phyloP scores from a whole-genome alignment of 75 land plant genomes.

The Selaginella tamariscina region DNA sequence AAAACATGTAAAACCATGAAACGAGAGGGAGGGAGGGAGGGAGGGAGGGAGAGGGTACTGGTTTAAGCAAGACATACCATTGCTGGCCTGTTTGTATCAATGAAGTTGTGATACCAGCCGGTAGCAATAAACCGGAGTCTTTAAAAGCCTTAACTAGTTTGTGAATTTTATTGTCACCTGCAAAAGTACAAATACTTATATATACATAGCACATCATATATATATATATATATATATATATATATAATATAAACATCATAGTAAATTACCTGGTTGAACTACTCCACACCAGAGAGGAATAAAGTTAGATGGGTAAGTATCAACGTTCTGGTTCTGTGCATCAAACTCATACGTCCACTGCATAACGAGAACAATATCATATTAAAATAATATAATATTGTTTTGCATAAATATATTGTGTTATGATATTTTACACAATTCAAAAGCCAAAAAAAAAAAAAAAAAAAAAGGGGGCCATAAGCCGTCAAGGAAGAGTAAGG shows the following conservation, averaged over 20 bases:
- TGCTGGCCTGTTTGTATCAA: constrained; percentile 66
- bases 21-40: too few relatives aligned
- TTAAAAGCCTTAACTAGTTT: constrained; percentile 41
- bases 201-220: background rate
- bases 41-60: too few relatives aligned
- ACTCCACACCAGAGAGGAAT: constrained; percentile 61
- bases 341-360: constrained; percentile 29
- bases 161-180: constrained; percentile 31
- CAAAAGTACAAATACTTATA: background rate
- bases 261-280: constrained; percentile 39
- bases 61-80: constrained; percentile 41
- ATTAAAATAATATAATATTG: too few relatives aligned
- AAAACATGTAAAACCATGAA: background rate
- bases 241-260: too few relatives aligned
- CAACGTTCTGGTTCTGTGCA: constrained; percentile 35
- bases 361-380: background rate
- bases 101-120: constrained; percentile 72
- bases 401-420: too few relatives aligned
- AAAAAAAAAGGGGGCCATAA: constrained; percentile 1
- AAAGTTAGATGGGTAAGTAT: constrained; percentile 68
- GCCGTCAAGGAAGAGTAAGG: background rate
- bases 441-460: background rate
- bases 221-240: background rate
- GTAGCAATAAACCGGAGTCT: constrained; percentile 50
- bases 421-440: too few relatives aligned